Evolutionary conservation across 345 rosid genomes (phyloP).

Genomic region (Pugionium cornutum): DNA sequence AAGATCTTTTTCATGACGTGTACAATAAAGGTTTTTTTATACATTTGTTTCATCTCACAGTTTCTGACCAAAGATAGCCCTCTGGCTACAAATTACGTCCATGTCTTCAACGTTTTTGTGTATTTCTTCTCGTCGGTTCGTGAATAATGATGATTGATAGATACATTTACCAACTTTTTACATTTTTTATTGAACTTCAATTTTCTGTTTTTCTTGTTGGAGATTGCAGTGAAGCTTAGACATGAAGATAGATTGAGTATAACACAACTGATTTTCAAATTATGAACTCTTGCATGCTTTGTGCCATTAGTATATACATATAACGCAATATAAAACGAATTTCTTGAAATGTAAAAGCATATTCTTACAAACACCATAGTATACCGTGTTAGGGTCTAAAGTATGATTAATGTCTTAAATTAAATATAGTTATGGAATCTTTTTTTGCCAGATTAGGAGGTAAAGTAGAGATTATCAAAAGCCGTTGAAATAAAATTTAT

Average conservation of each 20-base stretch:
- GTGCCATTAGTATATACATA: no score
- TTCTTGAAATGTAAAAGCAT: no score
- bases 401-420: no score
- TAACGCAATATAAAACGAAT: no score
- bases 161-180: conserved; percentile 29
- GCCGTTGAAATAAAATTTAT: conserved; percentile 19
- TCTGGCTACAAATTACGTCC: conserved; percentile 20
- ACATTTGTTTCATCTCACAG: conserved; percentile 12
- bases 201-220: neutral
- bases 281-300: neutral
- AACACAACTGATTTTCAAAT: neutral
- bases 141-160: conserved; percentile 22
- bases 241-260: neutral
- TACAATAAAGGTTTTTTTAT: neutral
- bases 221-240: conserved; percentile 11
- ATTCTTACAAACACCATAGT: no score
- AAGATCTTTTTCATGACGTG: conserved; percentile 21
- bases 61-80: conserved; percentile 8
- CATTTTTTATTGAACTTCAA: neutral
- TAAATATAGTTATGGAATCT: conserved; percentile 17
- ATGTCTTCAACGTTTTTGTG: conserved; percentile 7
- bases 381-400: no score
- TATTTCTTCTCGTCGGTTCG: conserved; percentile 12
- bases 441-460: conserved; percentile 30
- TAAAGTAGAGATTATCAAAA: conserved; percentile 30